phyloP scores from a whole-genome alignment of 805 yeast genomes.

The Yarrowia deformans region DNA sequence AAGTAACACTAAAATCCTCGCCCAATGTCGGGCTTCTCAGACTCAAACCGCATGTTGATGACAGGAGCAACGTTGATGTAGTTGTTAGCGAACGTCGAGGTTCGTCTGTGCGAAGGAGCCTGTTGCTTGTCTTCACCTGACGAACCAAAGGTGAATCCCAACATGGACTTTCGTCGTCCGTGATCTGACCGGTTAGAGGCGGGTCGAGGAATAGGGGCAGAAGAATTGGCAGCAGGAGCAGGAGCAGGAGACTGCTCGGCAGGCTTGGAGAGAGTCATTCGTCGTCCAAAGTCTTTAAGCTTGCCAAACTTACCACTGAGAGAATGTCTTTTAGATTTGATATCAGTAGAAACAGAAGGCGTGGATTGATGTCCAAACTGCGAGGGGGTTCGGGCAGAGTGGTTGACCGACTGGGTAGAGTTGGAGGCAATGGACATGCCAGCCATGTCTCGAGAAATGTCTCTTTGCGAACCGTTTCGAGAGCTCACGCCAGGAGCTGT shows the following conservation, averaged over 20 bases:
- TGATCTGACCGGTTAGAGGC: constrained; percentile 7
- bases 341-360: background rate
- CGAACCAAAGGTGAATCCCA: constrained; percentile 19
- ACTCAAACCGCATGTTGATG: constrained; percentile 37
- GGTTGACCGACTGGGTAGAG: background rate
- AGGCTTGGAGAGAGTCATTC: constrained; percentile 19
- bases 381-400: constrained; percentile 1
- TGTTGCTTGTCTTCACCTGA: background rate
- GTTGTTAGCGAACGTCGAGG: constrained; percentile 2
- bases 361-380: background rate
- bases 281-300: constrained; percentile 31
- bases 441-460: constrained; percentile 19
- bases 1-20: constrained; percentile 24
- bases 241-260: background rate
- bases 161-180: constrained; percentile 19
- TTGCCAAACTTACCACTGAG: constrained; percentile 35
- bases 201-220: constrained; percentile 11
- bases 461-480: constrained; percentile 22
- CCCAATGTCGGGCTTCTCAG: constrained; percentile 22
- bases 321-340: constrained; percentile 21
- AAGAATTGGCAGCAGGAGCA: background rate
- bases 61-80: constrained; percentile 23
- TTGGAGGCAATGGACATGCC: constrained; percentile 17
- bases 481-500: constrained; percentile 19
- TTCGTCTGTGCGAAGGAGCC: constrained; percentile 1